These are phyloP conservation scores for Arachnopeziza araneosa DNA, from an alignment of 2,329 filamentous ascomycete genomes.

Conservation along the genomic window DNA sequence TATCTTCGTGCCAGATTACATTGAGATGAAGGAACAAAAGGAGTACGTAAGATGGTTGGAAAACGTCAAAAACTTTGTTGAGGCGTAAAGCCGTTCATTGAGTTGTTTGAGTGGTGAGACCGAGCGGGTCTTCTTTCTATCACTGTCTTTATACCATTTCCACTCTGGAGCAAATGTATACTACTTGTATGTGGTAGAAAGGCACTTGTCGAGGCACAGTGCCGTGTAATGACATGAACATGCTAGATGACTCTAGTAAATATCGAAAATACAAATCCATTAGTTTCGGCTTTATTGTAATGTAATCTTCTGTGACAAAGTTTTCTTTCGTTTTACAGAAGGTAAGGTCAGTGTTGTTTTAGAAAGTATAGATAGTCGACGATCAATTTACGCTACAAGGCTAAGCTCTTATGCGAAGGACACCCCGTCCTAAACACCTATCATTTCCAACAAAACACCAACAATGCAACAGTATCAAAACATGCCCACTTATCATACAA, in stretches of 20 bases:
- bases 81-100: constrained; percentile 44
- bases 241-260: not conserved
- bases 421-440: not conserved
- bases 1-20: constrained; percentile 90
- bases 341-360: not conserved
- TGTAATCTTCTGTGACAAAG: too few species aligned
- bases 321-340: too few species aligned
- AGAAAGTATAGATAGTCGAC: not conserved
- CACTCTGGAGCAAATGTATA: constrained; percentile 19
- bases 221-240: constrained; percentile 14
- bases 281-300: not conserved
- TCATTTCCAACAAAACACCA: not conserved
- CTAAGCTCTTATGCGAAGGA: not conserved
- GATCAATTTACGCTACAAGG: not conserved
- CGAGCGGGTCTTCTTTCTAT: constrained; percentile 7
- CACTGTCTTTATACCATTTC: constrained; percentile 26
- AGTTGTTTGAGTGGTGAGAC: not conserved
- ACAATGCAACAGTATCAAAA: not conserved
- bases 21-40: constrained; percentile 96
- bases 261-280: not conserved
- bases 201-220: constrained; percentile 1
- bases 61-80: constrained; percentile 80
- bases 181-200: constrained; percentile 5
- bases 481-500: constrained; percentile 13
- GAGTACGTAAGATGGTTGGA: constrained; percentile 91